Conservation (phyloP, 108 stramenopile genomes). For the Nitzschia sp. region DNA sequence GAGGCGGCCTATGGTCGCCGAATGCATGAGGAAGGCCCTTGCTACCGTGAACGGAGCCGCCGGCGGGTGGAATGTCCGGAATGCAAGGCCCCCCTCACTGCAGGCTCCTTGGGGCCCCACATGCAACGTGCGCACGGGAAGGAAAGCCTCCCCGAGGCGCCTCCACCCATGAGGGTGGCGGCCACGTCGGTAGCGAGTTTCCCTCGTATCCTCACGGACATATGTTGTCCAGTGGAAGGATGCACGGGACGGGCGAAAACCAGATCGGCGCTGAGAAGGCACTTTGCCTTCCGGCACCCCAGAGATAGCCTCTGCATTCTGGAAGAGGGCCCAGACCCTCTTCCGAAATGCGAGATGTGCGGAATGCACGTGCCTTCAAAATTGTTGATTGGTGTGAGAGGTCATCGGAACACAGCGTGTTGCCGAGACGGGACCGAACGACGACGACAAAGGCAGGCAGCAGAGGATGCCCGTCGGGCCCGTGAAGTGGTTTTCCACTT, state of each 20-base stretch:
- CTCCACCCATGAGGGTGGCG: not conserved
- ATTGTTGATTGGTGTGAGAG: not conserved
- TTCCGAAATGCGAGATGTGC: not conserved
- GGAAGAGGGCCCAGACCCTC: not conserved
- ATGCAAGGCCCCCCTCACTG: not conserved
- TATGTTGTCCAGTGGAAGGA: not conserved
- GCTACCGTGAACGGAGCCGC: not conserved
- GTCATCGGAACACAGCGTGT: not conserved
- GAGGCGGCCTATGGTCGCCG: not conserved
- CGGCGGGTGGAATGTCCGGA: not conserved
- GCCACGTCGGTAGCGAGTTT: not conserved
- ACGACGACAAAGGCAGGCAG: not conserved
- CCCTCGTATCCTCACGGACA: not conserved
- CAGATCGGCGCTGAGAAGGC: not conserved
- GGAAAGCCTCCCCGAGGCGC: not conserved
- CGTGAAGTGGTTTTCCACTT: not conserved
- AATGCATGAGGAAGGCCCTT: not conserved
- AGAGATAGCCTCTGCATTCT: not conserved
- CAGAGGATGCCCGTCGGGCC: not conserved
- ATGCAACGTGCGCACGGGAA: not conserved
- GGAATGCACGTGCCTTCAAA: not conserved
- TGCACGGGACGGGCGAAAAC: not conserved
- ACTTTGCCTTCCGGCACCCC: not conserved
- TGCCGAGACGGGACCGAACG: not conserved
- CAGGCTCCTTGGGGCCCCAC: not conserved